Conservation (phyloP, 2,329 filamentous ascomycete species). For the Dothistroma septosporum region DNA sequence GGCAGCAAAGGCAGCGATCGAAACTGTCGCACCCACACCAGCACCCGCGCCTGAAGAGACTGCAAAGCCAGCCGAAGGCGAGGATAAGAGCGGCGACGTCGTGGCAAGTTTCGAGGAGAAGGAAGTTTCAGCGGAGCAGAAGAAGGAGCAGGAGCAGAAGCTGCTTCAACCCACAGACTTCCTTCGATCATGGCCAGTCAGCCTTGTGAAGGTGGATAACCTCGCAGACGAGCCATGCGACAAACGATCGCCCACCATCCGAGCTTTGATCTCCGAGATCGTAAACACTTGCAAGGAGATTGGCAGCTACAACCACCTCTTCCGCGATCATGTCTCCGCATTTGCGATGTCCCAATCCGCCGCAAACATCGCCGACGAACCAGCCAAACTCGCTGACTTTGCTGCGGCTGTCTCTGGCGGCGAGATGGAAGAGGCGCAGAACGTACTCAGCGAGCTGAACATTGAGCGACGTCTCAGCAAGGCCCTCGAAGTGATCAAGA, state of each 20-base stretch:
- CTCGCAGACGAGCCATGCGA: conserved; percentile 84
- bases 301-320: conserved; percentile 85
- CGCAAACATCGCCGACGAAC: conserved; percentile 91
- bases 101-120: conserved; percentile 95
- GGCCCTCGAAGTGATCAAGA: conserved; percentile 87
- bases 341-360: conserved; percentile 94
- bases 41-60: conserved; percentile 21
- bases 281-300: conserved; percentile 99
- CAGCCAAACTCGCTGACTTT: conserved; percentile 92
- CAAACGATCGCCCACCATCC: conserved; percentile 81
- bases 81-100: conserved; percentile 82
- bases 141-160: conserved; percentile 35
- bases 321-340: conserved; percentile 94
- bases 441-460: conserved; percentile 81
- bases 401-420: conserved; percentile 95
- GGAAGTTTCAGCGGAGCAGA: conserved; percentile 63
- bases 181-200: conserved; percentile 85
- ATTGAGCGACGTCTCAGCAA: conserved; percentile 91
- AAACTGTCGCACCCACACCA: conserved; percentile 10
- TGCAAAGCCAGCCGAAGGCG: conserved; percentile 45
- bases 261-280: conserved; percentile 93
- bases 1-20: conserved; percentile 49
- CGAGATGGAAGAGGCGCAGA: conserved; percentile 85
- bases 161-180: conserved; percentile 80
- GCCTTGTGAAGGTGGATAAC: conserved; percentile 92